Percentiles rank a stretch among this genome's conserved stretches.
Evolutionary conservation across 345 rosid species (phyloP).

Genomic region (Rhizophora mangle): DNA sequence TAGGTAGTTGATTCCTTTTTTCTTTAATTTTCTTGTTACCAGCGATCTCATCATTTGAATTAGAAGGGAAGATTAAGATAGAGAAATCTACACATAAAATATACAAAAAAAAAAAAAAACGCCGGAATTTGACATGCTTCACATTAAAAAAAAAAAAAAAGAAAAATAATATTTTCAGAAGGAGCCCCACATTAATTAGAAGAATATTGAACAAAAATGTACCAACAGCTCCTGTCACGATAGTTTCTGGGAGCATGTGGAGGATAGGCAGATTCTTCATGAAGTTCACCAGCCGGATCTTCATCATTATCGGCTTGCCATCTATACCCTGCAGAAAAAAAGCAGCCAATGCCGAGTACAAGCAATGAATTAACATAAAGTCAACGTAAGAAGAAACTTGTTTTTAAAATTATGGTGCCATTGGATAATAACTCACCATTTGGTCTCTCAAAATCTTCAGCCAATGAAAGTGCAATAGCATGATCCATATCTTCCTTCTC

Average conservation of each 20-base stretch:
- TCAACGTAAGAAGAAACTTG: not conserved
- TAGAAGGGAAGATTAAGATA: no score
- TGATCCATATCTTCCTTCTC: conserved; percentile 70
- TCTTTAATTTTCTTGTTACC: no score
- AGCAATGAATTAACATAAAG: not conserved
- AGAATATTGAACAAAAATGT: conserved; percentile 4
- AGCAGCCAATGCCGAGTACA: not conserved
- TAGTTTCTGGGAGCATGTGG: conserved; percentile 49
- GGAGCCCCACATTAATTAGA: not conserved
- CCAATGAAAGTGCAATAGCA: conserved; percentile 58
- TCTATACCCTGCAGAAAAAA: conserved; percentile 43
- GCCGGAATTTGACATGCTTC: not conserved
- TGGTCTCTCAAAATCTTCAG: conserved; percentile 58
- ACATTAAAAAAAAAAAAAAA: not conserved
- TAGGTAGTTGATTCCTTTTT: not conserved
- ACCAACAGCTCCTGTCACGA: conserved; percentile 51
- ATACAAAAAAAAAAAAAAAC: not conserved
- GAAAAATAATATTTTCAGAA: not conserved
- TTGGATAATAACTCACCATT: conserved; percentile 33
- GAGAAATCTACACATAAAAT: not conserved
- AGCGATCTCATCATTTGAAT: no score
- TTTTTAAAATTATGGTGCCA: not conserved
- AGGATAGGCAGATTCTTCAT: conserved; percentile 43
- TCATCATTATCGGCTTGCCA: conserved; percentile 44
- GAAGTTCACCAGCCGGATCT: conserved; percentile 45